Conservation (phyloP, 1,284 basidiomycete species). For the Heterobasidion parviporum region DNA sequence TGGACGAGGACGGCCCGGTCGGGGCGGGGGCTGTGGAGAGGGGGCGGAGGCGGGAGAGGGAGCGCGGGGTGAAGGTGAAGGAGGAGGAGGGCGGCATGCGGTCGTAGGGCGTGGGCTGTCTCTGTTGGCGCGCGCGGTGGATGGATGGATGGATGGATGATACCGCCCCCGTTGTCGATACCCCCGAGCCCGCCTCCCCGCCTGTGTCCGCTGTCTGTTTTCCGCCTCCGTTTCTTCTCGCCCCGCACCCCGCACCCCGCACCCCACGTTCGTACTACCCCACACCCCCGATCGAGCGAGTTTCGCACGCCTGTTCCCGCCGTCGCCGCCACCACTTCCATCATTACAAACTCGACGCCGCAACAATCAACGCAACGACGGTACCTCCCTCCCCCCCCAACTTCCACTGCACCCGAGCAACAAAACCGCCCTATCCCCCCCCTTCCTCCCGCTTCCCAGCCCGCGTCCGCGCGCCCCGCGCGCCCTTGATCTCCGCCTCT, state of each 20-base stretch:
- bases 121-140: background rate
- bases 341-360: too few species aligned
- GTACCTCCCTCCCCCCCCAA: background rate
- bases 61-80: background rate
- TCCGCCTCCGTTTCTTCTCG: background rate
- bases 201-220: background rate
- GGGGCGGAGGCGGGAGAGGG: conserved; percentile 18
- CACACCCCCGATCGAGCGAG: background rate
- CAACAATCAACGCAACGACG: background rate
- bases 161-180: background rate
- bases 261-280: background rate
- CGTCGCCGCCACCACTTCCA: background rate
- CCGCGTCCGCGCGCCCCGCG: background rate
- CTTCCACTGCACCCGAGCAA: background rate
- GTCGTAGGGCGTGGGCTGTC: background rate
- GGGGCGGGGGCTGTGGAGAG: conserved; percentile 14
- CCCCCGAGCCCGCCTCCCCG: background rate
- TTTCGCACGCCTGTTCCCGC: background rate
- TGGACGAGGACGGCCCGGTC: background rate
- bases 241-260: background rate
- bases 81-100: background rate
- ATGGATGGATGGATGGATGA: background rate
- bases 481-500: background rate
- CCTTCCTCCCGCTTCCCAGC: background rate
- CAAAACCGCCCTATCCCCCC: background rate